phyloP scores from a whole-genome alignment of 345 rosid genomes.

The Syzygium aqueum region DNA sequence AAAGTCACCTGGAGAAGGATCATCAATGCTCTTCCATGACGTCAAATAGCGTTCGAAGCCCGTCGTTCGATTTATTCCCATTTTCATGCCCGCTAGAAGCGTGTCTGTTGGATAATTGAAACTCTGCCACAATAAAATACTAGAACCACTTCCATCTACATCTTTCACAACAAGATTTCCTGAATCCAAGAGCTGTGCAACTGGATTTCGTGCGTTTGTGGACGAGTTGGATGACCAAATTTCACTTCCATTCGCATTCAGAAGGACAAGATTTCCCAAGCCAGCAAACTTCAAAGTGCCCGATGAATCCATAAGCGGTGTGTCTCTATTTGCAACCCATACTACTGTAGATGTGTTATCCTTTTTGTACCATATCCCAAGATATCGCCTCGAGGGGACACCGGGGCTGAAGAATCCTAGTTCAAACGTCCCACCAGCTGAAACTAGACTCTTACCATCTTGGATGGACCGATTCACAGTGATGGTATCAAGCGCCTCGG shows the following conservation, averaged over 20 bases:
- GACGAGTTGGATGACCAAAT: constrained; percentile 12
- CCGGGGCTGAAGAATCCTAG: constrained; percentile 20
- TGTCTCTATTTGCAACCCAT: constrained; percentile 13
- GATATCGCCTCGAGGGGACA: constrained; percentile 4
- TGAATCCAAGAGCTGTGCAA: constrained; percentile 5
- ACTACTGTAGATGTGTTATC: neutral
- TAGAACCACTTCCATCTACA: neutral
- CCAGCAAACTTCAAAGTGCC: neutral
- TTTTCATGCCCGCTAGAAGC: constrained; percentile 34
- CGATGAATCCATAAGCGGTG: neutral
- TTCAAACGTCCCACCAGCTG: constrained; percentile 6
- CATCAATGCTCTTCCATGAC: constrained; percentile 36
- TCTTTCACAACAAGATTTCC: constrained; percentile 33
- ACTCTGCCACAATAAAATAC: constrained; percentile 40
- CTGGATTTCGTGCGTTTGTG: neutral
- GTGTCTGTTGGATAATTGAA: constrained; percentile 42
- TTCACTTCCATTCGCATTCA: neutral
- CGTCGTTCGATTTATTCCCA: constrained; percentile 26
- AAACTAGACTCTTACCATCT: constrained; percentile 17
- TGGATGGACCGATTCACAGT: constrained; percentile 1
- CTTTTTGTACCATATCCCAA: constrained; percentile 24
- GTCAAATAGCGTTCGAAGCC: constrained; percentile 20
- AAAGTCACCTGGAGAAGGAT: constrained; percentile 29
- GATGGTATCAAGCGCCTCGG: constrained; percentile 2
- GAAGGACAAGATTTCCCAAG: neutral